Conservation (phyloP, 129 eudicot genomes). For the Smallanthus sonchifolius region DNA sequence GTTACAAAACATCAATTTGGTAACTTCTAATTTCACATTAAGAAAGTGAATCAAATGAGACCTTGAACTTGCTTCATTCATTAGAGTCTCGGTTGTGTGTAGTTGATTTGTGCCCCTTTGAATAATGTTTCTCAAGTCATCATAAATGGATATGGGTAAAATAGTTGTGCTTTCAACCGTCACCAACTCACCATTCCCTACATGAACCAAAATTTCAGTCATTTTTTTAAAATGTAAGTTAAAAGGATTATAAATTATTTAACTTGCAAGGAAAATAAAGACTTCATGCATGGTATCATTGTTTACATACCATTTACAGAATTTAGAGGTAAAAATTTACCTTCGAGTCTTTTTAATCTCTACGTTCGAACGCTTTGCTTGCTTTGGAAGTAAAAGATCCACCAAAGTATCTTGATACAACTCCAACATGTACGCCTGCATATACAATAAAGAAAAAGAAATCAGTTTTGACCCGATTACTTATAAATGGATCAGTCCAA, state of each 20-base stretch:
- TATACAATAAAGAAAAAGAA: background rate
- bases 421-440: conserved; percentile 93
- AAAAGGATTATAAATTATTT: background rate
- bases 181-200: conserved; percentile 99
- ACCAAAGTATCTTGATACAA: conserved; percentile 88
- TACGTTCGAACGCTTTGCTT: conserved; percentile 61
- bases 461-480: background rate
- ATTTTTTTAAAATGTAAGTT: background rate
- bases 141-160: conserved; percentile 63
- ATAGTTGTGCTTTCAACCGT: conserved; percentile 75
- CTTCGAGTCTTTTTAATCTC: conserved; percentile 96
- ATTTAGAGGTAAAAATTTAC: conserved; percentile 26
- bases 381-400: conserved; percentile 78
- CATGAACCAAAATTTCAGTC: background rate
- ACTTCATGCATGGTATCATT: background rate
- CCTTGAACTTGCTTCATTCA: conserved; percentile 95
- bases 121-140: conserved; percentile 64
- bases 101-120: conserved; percentile 94
- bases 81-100: conserved; percentile 82
- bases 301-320: background rate
- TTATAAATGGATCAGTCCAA: background rate
- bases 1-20: background rate
- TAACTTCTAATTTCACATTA: background rate
- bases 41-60: conserved; percentile 65
- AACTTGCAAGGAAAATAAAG: background rate